A percentile compares a stretch with the other conserved stretches of the same genome.
Evolutionary conservation across 1,139 yeast species (phyloP).

Genomic region (Fermentozyma sake): DNA sequence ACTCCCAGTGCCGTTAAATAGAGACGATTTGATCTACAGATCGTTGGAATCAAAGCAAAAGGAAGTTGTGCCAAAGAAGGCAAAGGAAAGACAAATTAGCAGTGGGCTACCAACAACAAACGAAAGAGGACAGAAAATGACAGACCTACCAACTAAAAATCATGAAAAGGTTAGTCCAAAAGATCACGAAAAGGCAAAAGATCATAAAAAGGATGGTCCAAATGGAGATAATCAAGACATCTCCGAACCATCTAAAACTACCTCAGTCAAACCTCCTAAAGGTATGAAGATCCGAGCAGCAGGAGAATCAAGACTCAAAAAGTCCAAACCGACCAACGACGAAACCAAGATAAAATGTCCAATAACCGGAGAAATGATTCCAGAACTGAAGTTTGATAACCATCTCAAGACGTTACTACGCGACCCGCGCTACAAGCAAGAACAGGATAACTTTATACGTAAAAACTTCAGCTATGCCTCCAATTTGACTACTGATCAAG

Average conservation of each 20-base stretch:
- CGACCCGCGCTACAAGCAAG: constrained; percentile 76
- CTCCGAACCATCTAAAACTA: too few species aligned
- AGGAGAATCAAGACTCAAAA: constrained; percentile 58
- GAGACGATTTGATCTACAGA: constrained; percentile 58
- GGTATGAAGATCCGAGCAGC: constrained; percentile 67
- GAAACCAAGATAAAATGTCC: constrained; percentile 61
- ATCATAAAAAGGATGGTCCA: constrained; percentile 2
- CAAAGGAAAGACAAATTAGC: not conserved
- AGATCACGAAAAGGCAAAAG: constrained; percentile 2
- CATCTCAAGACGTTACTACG: constrained; percentile 70
- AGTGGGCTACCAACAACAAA: constrained; percentile 2
- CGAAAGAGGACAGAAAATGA: constrained; percentile 1
- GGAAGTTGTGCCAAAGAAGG: constrained; percentile 13
- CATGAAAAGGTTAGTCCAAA: constrained; percentile 2
- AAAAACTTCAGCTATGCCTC: constrained; percentile 57
- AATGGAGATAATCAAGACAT: constrained; percentile 3
- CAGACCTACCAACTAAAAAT: not conserved
- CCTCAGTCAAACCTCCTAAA: constrained; percentile 24
- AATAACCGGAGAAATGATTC: constrained; percentile 62
- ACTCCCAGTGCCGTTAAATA: constrained; percentile 56
- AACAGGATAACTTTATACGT: constrained; percentile 59
- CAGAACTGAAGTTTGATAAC: constrained; percentile 67
- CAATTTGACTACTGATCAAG: constrained; percentile 66
- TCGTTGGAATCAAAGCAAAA: constrained; percentile 42
- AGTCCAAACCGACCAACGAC: constrained; percentile 14